These are phyloP conservation scores for Rhizopus delemar DNA, from an alignment of 371 early-diverging fungal genomes.

Conservation along the genomic window DNA sequence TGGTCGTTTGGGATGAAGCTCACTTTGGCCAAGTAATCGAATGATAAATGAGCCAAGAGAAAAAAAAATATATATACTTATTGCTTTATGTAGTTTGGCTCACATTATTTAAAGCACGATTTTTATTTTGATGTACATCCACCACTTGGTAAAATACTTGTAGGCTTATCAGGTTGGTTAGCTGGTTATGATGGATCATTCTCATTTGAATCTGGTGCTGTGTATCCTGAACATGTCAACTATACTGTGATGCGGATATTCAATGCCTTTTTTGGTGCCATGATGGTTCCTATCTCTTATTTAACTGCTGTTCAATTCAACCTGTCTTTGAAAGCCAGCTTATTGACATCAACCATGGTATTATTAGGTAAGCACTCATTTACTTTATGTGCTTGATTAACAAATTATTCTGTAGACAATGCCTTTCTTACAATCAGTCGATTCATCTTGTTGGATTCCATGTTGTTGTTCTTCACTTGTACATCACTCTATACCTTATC, in stretches of 20 bases:
- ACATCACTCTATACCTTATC: constrained; percentile 78
- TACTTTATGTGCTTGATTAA: too few relatives aligned
- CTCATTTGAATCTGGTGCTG: constrained; percentile 84
- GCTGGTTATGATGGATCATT: constrained; percentile 92
- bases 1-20: constrained; percentile 88
- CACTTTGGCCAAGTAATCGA: constrained; percentile 83
- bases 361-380: constrained; percentile 63
- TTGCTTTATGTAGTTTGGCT: constrained; percentile 74
- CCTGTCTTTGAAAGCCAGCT: constrained; percentile 63
- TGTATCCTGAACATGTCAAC: constrained; percentile 85
- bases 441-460: constrained; percentile 97
- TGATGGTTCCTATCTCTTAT: constrained; percentile 94
- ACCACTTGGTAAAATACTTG: constrained; percentile 98
- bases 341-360: constrained; percentile 79
- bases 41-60: neutral
- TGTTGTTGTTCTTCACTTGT: constrained; percentile 94
- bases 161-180: constrained; percentile 89
- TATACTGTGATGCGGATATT: constrained; percentile 94
- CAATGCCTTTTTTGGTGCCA: constrained; percentile 89
- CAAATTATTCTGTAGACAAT: constrained; percentile 56
- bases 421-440: constrained; percentile 89
- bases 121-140: constrained; percentile 99
- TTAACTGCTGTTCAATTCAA: constrained; percentile 81
- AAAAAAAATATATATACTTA: neutral
- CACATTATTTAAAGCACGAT: constrained; percentile 88